A percentile compares a stretch with the other conserved stretches of the same genome.
phyloP scores from a whole-genome alignment of 2,329 filamentous ascomycete species.

The Fusarium proliferatum region DNA sequence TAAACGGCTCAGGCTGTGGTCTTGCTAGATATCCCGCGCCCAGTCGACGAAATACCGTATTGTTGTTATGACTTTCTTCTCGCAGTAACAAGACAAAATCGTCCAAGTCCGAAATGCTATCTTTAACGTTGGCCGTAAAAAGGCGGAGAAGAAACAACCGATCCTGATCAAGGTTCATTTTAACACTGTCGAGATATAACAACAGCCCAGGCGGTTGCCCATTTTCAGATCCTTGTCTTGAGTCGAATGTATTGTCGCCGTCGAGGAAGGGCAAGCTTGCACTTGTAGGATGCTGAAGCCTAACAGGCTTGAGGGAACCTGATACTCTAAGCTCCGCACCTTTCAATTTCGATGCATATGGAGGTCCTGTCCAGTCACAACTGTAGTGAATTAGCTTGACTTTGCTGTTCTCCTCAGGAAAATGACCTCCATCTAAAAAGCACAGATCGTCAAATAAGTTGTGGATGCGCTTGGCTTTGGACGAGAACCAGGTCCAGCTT shows the following conservation, averaged over 20 bases:
- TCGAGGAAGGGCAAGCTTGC: background rate
- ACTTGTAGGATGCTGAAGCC: background rate
- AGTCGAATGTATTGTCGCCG: background rate
- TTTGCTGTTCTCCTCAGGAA: background rate
- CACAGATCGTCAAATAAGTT: background rate
- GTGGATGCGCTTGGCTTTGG: accelerated
- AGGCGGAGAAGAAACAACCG: background rate
- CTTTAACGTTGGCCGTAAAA: accelerated
- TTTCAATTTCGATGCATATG: accelerated
- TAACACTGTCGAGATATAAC: background rate
- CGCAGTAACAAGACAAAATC: background rate
- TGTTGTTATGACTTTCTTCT: background rate
- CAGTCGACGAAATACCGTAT: background rate
- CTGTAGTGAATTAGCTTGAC: background rate
- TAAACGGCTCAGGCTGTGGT: accelerated
- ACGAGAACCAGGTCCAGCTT: background rate
- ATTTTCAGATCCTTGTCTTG: accelerated
- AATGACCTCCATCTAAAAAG: too few species aligned
- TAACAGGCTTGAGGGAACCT: accelerated
- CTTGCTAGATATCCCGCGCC: accelerated
- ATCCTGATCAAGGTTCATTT: accelerated
- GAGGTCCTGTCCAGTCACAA: background rate
- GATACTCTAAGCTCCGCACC: accelerated
- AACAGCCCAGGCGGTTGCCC: background rate
- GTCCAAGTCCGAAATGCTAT: background rate